Base-by-base conservation (phyloP, 768 basidiomycete species). In the Suillus tomentosus region DNA sequence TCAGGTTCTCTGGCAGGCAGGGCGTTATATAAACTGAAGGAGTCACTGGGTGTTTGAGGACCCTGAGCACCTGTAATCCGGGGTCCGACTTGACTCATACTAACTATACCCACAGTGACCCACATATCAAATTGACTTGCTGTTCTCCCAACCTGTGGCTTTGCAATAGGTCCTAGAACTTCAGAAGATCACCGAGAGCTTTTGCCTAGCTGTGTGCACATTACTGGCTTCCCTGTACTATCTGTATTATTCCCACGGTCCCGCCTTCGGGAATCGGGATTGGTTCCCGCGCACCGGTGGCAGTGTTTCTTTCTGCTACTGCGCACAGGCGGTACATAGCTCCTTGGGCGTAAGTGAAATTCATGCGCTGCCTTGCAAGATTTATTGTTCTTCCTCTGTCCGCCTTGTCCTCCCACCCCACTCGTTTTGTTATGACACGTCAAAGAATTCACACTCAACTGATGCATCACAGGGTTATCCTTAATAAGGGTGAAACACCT, bases 1-100 rank as follows among this genome's bases (percentile, higher is more conserved):
- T 39, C n/a, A 24, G 22, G 7, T 9, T 57, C 56, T 5, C 31
- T 31, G 31, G 31, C 31, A 22, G n/a, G 68, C 72, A 71, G 68
- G 69, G 68, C 64, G 72, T 64, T 75, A 47, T 62, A 58, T 75
- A 73, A 76, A 72, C 66, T 62, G 74, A 36, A 71, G 74, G 74
- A 76, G 74, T 76, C 74, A 76, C 76, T 67, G 67, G 62, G 55
- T 62, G 64, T 62, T 65, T 50, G 34, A 47, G 59, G 67, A 61
- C 75, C 69, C 72, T 69, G 64, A 65, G 59, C 70, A 74, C 76
- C 70, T 5, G 31, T 3, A 42, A 27, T 14, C 53, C 62, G 68
- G 74, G 75, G 75, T 76, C 75, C 36, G 36, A 37, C 36, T 37
- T 37, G 36, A 37, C 36, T 37, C 36, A 31, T 31, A 31, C 31